These are phyloP conservation scores for Kokia cookei DNA, from an alignment of 441 rosid genomes.

Conservation along the genomic window DNA sequence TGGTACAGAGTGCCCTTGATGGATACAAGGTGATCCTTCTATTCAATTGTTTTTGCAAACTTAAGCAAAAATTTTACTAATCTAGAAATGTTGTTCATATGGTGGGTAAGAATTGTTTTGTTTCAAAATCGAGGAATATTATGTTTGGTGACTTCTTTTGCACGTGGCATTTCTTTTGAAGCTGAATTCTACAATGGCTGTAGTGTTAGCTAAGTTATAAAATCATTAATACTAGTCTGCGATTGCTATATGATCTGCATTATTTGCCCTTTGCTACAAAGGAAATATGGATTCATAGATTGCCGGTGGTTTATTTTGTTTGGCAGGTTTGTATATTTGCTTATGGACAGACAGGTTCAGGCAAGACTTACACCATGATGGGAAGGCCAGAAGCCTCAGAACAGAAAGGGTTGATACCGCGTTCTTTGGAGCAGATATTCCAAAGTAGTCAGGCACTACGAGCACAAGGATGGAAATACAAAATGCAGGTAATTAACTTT, in stretches of 20 bases:
- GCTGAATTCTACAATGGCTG: background rate
- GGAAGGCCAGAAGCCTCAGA: conserved; percentile 71
- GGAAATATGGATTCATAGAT: conserved; percentile 1
- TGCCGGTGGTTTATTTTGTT: conserved; percentile 3
- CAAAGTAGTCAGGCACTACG: conserved; percentile 67
- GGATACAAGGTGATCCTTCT: conserved; percentile 71
- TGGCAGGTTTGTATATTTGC: conserved; percentile 97
- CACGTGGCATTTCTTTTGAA: background rate
- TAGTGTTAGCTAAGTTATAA: background rate
- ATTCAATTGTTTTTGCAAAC: background rate
- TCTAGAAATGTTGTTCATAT: background rate
- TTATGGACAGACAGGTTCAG: conserved; percentile 97
- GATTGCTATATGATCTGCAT: background rate
- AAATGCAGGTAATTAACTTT: conserved; percentile 69
- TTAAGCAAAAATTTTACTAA: background rate
- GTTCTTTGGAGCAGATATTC: conserved; percentile 87
- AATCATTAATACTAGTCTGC: background rate
- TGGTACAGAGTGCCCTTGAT: conserved; percentile 94
- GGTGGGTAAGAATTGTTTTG: background rate
- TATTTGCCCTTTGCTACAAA: background rate
- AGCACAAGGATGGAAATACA: conserved; percentile 89
- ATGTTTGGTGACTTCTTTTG: background rate
- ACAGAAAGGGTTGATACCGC: conserved; percentile 85
- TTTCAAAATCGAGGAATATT: background rate
- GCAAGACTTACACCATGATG: conserved; percentile 99